Evolutionary conservation across 805 yeast genomes (phyloP), one percentile per base, ranked within the genome.

Genomic region (Saccharomycopsis selenospora): DNA sequence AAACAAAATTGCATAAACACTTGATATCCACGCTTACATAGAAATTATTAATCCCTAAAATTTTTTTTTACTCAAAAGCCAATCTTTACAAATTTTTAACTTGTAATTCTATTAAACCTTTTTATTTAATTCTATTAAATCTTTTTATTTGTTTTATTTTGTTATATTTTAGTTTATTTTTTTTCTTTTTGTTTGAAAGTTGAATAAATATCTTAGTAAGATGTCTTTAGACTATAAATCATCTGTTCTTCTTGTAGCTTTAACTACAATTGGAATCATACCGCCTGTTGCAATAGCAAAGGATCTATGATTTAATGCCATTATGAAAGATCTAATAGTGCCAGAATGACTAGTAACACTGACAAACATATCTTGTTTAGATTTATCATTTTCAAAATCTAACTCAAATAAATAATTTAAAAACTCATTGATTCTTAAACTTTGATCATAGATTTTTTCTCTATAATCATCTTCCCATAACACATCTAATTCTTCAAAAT

Each of bases 221-320:
- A n/a, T n/a, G n/a, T n/a, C n/a, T n/a, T n/a, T n/a, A n/a, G n/a
- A n/a, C n/a, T n/a, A n/a, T 27, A 52, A 46, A 43, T 52, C 55
- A 40, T 48, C 50, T 8, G 47, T 38, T 50, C 51, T 49, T 43
- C 56, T 47, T 6, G 55, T 45, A 13, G 48, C 78, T 56, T 70
- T 71, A 1, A 77, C 75, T 42, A 77, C 66, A 4, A 77, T 71
- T 1, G 82, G 80, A 33, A 76, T 68, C 71, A 77, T 72, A 8
- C 77, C 80, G 5, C 82, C 82, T 1, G 82, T 75, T 8, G 70
- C 71, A 26, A 77, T 65, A 4, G 72, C 64, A 56, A 75, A 76
- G 17, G 63, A 60, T 38, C 79, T 61, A 57, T 76, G 82, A 20
- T 68, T 68, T 47, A 73, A 58, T 2, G 70, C 80, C 53, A 67